Percentiles rank a stretch among this genome's conserved stretches.
These are phyloP conservation scores for Biscutella laevigata DNA, from an alignment of 441 rosid genomes.

Conservation along the genomic window DNA sequence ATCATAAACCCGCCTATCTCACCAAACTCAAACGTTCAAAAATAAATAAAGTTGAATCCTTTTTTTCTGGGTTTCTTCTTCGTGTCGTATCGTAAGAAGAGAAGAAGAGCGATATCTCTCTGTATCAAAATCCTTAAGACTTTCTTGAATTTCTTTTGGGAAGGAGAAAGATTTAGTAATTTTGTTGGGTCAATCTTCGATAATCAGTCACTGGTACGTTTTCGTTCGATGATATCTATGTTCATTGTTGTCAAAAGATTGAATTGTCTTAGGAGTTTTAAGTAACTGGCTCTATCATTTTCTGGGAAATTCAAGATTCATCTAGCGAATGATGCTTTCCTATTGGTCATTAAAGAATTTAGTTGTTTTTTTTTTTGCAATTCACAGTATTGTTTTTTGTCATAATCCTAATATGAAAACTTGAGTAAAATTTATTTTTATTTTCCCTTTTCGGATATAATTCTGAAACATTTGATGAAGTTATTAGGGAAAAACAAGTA, in stretches of 20 bases:
- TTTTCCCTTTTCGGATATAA: constrained; percentile 11
- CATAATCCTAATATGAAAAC: neutral
- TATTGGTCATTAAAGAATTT: neutral
- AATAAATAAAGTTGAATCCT: constrained; percentile 11
- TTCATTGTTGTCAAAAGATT: neutral
- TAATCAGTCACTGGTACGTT: constrained; percentile 16
- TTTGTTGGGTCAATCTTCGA: neutral
- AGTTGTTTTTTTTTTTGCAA: neutral
- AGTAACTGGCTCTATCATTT: neutral
- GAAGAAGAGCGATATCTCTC: constrained; percentile 9
- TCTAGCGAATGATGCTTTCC: neutral
- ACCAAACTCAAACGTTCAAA: constrained; percentile 27
- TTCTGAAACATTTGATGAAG: neutral
- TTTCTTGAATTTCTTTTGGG: neutral
- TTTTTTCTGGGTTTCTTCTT: constrained; percentile 4
- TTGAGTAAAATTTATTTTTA: neutral
- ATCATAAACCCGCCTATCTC: constrained; percentile 28
- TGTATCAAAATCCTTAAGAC: neutral
- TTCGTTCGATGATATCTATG: constrained; percentile 7
- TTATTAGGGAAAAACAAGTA: neutral
- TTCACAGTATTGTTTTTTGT: constrained; percentile 2
- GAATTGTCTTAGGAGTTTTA: neutral
- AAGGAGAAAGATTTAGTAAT: neutral
- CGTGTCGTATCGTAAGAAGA: constrained; percentile 12
- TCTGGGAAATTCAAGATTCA: neutral